phyloP scores from a whole-genome alignment of 495 filamentous ascomycete species.

The Daldinia childiae region DNA sequence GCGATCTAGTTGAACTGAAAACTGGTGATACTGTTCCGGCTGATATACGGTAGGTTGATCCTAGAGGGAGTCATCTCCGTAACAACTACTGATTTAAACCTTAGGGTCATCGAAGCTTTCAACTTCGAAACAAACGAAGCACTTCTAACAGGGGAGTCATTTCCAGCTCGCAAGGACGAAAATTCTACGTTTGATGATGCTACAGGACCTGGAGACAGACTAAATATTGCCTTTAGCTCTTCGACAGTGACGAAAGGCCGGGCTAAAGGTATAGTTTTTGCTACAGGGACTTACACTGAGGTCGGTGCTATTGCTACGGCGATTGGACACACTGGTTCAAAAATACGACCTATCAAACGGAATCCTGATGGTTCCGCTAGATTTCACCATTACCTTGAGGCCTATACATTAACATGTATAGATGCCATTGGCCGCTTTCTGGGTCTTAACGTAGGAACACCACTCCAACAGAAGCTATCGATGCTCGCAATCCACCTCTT shows the following conservation, averaged over 20 bases:
- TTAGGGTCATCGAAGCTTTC: constrained; percentile 48
- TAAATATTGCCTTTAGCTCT: constrained; percentile 60
- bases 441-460: constrained; percentile 70
- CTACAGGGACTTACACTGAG: constrained; percentile 58
- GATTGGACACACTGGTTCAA: constrained; percentile 53
- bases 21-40: constrained; percentile 83
- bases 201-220: constrained; percentile 53
- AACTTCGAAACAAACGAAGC: constrained; percentile 62
- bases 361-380: constrained; percentile 64
- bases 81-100: not conserved
- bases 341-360: constrained; percentile 65
- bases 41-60: constrained; percentile 52
- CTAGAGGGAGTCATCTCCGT: not conserved
- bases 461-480: constrained; percentile 61
- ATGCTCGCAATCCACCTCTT: constrained; percentile 62
- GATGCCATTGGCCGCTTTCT: constrained; percentile 76
- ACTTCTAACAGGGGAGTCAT: constrained; percentile 59
- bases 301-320: constrained; percentile 59
- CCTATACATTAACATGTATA: constrained; percentile 70
- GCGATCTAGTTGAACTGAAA: constrained; percentile 73
- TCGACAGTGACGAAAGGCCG: constrained; percentile 61
- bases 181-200: constrained; percentile 49
- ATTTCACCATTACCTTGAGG: constrained; percentile 73
- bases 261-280: constrained; percentile 56
- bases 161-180: constrained; percentile 55